Evolutionary conservation across 345 rosid genomes (phyloP), one percentile per base, ranked within the genome.

Genomic region (Acer negundo): DNA sequence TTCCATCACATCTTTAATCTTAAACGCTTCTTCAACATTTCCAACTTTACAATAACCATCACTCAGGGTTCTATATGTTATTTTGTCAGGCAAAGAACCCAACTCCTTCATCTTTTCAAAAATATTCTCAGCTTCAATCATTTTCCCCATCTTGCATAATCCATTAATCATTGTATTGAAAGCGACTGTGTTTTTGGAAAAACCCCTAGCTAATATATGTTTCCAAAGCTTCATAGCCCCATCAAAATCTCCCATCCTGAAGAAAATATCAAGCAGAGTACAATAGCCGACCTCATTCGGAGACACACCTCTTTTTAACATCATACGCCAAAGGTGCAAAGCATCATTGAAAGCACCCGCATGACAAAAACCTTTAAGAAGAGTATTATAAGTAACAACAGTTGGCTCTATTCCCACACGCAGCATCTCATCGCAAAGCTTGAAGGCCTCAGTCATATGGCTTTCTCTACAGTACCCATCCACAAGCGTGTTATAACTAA

Each of bases 81-180:
- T 84, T 70, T 84, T 89, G 81, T 92, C 92, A 62, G 96, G 94
- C 23, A 75, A 76, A 83, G 88, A 90, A 62, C 92, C 89, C 73
- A 89, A 72, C 12, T 82, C 88, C 73, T 75, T 82, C 91, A 91
- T 90, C 80, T 80, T 86, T 72, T 55, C 72, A 70, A 89, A 81
- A 72, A 87, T 80, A 87, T 89, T 94, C 88, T 81, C 82, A 7
- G 95, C 99, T 84, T 88, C 91, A 61, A 53, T 80, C 85, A 95
- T 86, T 83, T 84, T 89, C 79, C 85, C 91, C 84, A 86, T 80
- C 86, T 86, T 89, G 81, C 94, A 91, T 10, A 93, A 63, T 47
- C 98, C 97, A 69, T 82, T 89, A 51, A 93, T 92, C 94, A 92
- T 88, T 46, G 86, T 86, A 79, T 95, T 95, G 82, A 89, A 92